Evolutionary conservation across 2,329 filamentous ascomycete genomes (phyloP).

Genomic region (Bretziella fagacearum): DNA sequence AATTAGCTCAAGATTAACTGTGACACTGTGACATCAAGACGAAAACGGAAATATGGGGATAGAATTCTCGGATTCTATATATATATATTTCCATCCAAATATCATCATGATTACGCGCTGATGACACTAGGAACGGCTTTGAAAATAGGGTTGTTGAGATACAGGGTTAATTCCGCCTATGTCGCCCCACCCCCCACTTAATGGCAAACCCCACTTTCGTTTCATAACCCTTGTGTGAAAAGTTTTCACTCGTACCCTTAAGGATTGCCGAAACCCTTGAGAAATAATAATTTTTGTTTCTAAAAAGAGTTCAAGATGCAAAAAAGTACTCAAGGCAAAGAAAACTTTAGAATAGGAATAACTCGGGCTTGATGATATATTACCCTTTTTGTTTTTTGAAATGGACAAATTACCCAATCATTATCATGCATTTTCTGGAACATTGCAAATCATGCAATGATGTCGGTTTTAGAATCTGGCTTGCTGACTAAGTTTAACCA

Average conservation of each 20-base stretch:
- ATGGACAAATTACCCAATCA: not conserved
- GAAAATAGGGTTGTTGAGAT: not conserved
- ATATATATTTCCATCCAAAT: too few relatives aligned
- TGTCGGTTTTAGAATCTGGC: conserved; percentile 4
- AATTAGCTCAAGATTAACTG: conserved; percentile 1
- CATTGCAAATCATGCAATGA: conserved; percentile 5
- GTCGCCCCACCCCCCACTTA: not conserved
- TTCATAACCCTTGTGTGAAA: conserved; percentile 5
- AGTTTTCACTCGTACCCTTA: conserved; percentile 2
- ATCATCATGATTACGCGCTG: not conserved
- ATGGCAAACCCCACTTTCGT: not conserved
- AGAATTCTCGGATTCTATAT: not conserved
- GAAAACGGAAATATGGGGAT: not conserved
- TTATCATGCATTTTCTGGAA: not conserved
- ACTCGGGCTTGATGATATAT: too few relatives aligned
- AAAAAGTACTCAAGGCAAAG: not conserved
- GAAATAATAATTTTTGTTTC: not conserved
- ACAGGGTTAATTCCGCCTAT: not conserved
- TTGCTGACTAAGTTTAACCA: not conserved
- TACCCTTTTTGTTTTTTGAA: too few relatives aligned
- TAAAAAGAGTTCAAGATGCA: not conserved
- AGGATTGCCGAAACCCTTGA: not conserved
- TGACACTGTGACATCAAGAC: conserved; percentile 1
- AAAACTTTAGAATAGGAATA: too few relatives aligned
- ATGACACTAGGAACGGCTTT: not conserved